These are phyloP conservation scores for Phytophthora pluvialis DNA, from an alignment of 352 stramenopile species.

Conservation along the genomic window DNA sequence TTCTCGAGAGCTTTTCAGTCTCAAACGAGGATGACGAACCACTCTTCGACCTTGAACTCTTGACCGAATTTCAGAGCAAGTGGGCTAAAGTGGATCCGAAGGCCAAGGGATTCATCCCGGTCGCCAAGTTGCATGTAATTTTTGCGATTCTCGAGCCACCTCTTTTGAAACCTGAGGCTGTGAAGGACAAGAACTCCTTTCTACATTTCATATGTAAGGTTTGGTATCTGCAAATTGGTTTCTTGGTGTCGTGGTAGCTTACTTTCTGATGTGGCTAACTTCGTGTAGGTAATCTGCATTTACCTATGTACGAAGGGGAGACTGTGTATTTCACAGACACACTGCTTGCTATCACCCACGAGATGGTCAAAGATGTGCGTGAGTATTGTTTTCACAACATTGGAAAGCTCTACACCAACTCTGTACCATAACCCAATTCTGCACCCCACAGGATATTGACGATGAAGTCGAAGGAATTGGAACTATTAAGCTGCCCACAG, in stretches of 20 bases:
- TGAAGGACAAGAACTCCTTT: slow-evolving; percentile 43
- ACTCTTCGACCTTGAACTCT: slow-evolving; percentile 81
- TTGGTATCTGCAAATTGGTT: not conserved
- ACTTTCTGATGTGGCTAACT: slow-evolving; percentile 7
- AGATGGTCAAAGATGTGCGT: slow-evolving; percentile 79
- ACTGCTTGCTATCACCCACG: slow-evolving; percentile 71
- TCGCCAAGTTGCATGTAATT: slow-evolving; percentile 69
- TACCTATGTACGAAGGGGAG: slow-evolving; percentile 85
- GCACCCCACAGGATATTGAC: slow-evolving; percentile 4
- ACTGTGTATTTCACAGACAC: slow-evolving; percentile 88
- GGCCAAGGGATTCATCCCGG: slow-evolving; percentile 85
- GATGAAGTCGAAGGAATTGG: slow-evolving; percentile 4
- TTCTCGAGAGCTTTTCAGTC: slow-evolving; percentile 91
- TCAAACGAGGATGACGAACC: slow-evolving; percentile 88
- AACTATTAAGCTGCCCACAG: not conserved
- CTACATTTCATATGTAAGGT: slow-evolving; percentile 59
- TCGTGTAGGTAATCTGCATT: slow-evolving; percentile 48
- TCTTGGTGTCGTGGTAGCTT: not conserved
- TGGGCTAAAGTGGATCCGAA: slow-evolving; percentile 90
- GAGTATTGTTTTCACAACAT: slow-evolving; percentile 21
- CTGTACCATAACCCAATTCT: too few species aligned
- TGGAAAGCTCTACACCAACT: not conserved
- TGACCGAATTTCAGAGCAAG: slow-evolving; percentile 87
- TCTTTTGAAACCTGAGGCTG: slow-evolving; percentile 56
- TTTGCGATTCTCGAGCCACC: slow-evolving; percentile 77